Percentiles rank a stretch among this genome's conserved stretches.
Evolutionary conservation across 495 filamentous ascomycete species (phyloP).

Genomic region (Podospora didyma): DNA sequence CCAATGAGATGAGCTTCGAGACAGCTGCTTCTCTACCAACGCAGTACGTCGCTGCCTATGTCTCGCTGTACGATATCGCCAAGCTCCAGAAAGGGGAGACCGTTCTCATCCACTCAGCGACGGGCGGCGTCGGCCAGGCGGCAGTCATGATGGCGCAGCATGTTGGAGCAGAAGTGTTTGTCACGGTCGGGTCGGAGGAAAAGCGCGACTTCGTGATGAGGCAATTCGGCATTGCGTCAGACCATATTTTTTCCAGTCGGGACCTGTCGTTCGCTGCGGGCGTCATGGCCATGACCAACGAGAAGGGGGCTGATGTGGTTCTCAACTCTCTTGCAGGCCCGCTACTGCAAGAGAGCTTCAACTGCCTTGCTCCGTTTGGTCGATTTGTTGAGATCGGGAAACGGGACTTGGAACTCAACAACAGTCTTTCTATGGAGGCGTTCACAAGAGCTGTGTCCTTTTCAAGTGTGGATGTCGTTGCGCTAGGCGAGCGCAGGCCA

Average conservation of each 20-base stretch:
- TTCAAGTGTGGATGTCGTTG: constrained; percentile 27
- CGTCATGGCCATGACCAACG: constrained; percentile 42
- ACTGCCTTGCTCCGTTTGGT: constrained; percentile 52
- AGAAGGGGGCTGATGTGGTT: constrained; percentile 54
- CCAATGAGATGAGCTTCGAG: constrained; percentile 43
- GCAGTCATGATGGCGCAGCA: constrained; percentile 50
- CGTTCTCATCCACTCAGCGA: constrained; percentile 57
- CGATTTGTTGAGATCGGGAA: constrained; percentile 56
- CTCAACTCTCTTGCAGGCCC: constrained; percentile 57
- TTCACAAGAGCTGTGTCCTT: constrained; percentile 35
- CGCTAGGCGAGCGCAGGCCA: constrained; percentile 20
- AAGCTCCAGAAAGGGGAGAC: constrained; percentile 44
- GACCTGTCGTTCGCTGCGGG: constrained; percentile 37
- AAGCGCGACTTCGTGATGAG: constrained; percentile 42
- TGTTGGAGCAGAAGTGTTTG: constrained; percentile 51
- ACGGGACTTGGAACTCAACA: constrained; percentile 33
- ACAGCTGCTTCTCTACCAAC: constrained; percentile 49
- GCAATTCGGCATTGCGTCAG: constrained; percentile 44
- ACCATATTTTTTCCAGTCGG: constrained; percentile 50
- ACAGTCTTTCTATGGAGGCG: constrained; percentile 35
- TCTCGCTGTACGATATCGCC: constrained; percentile 39
- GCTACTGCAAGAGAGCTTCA: constrained; percentile 49
- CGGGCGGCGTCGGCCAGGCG: constrained; percentile 55
- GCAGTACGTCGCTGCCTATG: constrained; percentile 51
- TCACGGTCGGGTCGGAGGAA: constrained; percentile 47